Conservation (phyloP, 2,329 filamentous ascomycete species). For the Harringtonia aguacate region DNA sequence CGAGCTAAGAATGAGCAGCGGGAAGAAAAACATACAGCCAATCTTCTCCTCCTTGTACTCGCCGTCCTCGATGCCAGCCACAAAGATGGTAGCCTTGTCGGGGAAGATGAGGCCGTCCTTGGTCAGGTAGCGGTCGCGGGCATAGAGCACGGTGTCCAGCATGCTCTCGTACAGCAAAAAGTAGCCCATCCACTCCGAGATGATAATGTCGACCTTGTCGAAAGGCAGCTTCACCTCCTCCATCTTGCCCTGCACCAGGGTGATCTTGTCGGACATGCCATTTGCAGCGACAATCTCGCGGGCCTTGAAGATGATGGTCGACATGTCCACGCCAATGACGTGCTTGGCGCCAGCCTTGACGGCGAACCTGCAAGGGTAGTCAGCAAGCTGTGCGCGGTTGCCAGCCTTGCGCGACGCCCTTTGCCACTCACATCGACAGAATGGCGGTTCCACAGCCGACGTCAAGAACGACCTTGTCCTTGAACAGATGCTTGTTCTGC, state of each 20-base stretch:
- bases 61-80: conserved; percentile 94
- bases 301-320: conserved; percentile 98
- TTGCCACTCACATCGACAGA: conserved; percentile 75
- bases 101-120: conserved; percentile 93
- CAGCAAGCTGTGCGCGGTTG: background rate
- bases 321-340: conserved; percentile 99
- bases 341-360: conserved; percentile 94
- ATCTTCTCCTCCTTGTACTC: conserved; percentile 99
- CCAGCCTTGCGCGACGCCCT: background rate
- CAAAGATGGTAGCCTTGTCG: conserved; percentile 95
- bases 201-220: conserved; percentile 97
- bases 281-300: conserved; percentile 88
- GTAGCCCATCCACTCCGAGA: conserved; percentile 99
- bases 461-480: conserved; percentile 87
- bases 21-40: conserved; percentile 58
- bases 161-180: conserved; percentile 98
- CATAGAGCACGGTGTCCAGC: conserved; percentile 96
- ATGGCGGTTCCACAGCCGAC: conserved; percentile 97
- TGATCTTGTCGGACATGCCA: conserved; percentile 91
- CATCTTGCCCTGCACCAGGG: conserved; percentile 98
- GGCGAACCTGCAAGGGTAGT: conserved; percentile 62
- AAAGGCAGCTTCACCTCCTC: conserved; percentile 92
- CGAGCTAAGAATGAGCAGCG: background rate
- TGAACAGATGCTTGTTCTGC: conserved; percentile 91
- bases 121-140: conserved; percentile 80